Evolutionary conservation across 2,329 filamentous ascomycete species (phyloP).

Genomic region (Fusarium equiseti): DNA sequence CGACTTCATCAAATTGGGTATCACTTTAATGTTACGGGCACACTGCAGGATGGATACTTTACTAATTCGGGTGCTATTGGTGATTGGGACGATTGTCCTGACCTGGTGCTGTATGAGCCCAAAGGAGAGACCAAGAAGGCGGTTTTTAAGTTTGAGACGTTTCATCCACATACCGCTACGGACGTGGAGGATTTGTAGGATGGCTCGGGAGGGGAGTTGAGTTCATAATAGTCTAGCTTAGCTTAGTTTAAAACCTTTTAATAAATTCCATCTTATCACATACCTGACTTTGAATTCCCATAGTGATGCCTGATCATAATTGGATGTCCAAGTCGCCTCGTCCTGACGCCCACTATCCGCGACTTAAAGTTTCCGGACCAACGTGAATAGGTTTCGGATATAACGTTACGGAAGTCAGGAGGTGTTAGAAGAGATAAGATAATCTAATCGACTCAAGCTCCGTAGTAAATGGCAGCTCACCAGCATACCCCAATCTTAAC

Average conservation of each 20-base stretch:
- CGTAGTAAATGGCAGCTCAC: neutral
- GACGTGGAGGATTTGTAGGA: conserved; percentile 26
- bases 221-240: neutral
- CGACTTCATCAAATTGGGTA: conserved; percentile 16
- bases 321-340: neutral
- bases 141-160: conserved; percentile 28
- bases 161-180: conserved; percentile 24
- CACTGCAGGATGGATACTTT: conserved; percentile 12
- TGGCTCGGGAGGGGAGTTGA: too few relatives aligned
- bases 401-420: neutral
- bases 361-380: neutral
- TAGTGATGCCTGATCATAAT: neutral
- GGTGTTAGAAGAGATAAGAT: neutral
- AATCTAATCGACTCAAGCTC: neutral
- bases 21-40: conserved; percentile 27
- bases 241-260: conserved; percentile 4
- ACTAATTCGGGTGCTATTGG: conserved; percentile 7
- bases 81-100: neutral
- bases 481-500: neutral
- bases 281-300: neutral
- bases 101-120: conserved; percentile 20
- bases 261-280: conserved; percentile 1
- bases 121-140: conserved; percentile 29
- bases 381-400: neutral
- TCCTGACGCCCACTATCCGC: neutral